These are phyloP conservation scores for Colletotrichum camelliae DNA, from an alignment of 2,329 filamentous ascomycete species.

Conservation along the genomic window DNA sequence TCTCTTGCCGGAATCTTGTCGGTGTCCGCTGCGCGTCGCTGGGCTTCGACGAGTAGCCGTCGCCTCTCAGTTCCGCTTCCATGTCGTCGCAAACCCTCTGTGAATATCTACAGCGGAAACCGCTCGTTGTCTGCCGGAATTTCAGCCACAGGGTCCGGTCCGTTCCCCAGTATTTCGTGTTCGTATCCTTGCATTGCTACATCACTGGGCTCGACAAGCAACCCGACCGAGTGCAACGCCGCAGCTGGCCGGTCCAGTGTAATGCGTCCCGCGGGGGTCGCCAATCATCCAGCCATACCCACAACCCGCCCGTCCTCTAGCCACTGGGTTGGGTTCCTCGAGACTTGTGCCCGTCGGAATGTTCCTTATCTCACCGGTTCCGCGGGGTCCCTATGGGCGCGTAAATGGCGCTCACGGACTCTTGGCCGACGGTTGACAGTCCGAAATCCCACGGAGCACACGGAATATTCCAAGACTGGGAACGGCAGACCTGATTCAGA, in stretches of 20 bases:
- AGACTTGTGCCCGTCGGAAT: not conserved
- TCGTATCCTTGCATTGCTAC: slow-evolving; percentile 12
- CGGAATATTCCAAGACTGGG: not conserved
- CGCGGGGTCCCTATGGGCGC: not conserved
- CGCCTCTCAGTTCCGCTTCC: not conserved
- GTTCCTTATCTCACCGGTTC: slow-evolving; percentile 1
- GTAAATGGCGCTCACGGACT: not conserved
- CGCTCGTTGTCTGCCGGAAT: not conserved
- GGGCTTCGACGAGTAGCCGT: not conserved
- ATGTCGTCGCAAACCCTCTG: not conserved
- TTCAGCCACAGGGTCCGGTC: not conserved
- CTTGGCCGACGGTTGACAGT: not conserved
- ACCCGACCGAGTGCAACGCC: slow-evolving; percentile 2
- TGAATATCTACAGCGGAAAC: not conserved
- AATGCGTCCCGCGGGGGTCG: not conserved
- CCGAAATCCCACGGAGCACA: not conserved
- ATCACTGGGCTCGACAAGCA: not conserved
- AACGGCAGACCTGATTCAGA: not conserved
- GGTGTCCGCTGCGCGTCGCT: not conserved
- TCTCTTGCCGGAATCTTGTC: not conserved
- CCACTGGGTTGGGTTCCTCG: not conserved
- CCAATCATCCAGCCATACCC: not conserved
- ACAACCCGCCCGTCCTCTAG: not conserved
- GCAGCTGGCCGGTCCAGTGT: not conserved
- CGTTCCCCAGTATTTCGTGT: slow-evolving; percentile 10